A percentile compares a stretch with the other conserved stretches of the same genome.
Conservation (phyloP, 2,329 filamentous ascomycete genomes). For the Aspergillus puulaauensis region DNA sequence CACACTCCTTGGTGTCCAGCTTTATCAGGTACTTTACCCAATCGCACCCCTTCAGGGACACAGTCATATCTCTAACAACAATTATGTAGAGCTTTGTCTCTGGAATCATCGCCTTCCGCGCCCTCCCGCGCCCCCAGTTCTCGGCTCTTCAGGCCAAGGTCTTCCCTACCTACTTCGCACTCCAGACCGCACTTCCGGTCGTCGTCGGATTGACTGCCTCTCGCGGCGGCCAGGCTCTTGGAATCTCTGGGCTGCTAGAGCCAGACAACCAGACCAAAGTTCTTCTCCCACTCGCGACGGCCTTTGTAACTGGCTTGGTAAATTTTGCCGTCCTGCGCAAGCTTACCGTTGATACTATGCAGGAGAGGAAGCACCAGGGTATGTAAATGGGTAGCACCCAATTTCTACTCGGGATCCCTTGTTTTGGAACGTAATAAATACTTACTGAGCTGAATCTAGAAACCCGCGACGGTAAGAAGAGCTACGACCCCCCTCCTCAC, state of each 20-base stretch:
- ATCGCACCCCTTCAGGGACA: constrained; percentile 51
- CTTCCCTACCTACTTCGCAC: constrained; percentile 78
- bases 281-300: constrained; percentile 66
- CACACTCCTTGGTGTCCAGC: constrained; percentile 78
- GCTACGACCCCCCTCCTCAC: constrained; percentile 74
- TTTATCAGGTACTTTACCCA: constrained; percentile 71
- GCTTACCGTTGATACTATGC: constrained; percentile 71
- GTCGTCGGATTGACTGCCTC: constrained; percentile 79
- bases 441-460: constrained; percentile 47
- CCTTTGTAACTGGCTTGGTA: constrained; percentile 67
- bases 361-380: constrained; percentile 76
- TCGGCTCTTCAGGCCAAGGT: constrained; percentile 73
- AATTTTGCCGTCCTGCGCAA: constrained; percentile 76
- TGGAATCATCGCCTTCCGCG: constrained; percentile 72
- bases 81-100: constrained; percentile 66
- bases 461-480: constrained; percentile 85
- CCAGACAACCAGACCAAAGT: constrained; percentile 63
- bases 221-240: constrained; percentile 42
- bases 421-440: background rate
- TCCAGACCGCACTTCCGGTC: constrained; percentile 75
- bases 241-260: constrained; percentile 41
- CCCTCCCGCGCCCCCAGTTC: constrained; percentile 78
- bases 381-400: constrained; percentile 26
- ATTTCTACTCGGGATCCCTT: background rate
- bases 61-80: background rate